Evolutionary conservation across 2,329 filamentous ascomycete species (phyloP), one percentile per base, ranked within the genome.

Genomic region (Metarhizium humberi): DNA sequence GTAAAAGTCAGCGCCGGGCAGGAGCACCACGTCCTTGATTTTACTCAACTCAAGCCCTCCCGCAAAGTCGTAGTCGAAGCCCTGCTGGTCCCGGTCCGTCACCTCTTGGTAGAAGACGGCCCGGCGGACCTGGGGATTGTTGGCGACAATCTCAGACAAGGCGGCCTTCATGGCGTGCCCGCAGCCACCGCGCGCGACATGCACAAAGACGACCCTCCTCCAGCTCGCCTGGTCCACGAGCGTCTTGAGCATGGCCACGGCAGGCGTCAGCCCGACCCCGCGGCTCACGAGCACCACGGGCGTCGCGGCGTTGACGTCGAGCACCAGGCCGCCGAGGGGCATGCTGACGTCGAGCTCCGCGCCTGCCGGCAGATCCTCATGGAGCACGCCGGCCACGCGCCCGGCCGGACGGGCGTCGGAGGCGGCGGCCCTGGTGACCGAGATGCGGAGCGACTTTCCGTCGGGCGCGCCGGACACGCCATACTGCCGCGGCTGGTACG

Each of bases 401-500:
- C 85, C 85, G 0, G 81, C 77, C 60, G 81, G 73, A 30, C 74
- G 68, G 60, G 72, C 70, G 18, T 75, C 73, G 47, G 69, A 67
- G 1, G 74, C 69, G n/a, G 77, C 70, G 2, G 72, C 66, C 78
- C 75, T 3, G 11, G 88, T 88, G 53, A 89, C 78, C 53, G 78
- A 85, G 68, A 89, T 84, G 51, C 85, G 79, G 67, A 86, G 86
- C 67, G 82, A 78, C 45, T 78, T 74, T 10, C 75, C 69, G 4
- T 73, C 72, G 2, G 82, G 84, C 49, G 78, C 75, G 62, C 87
- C 84, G 62, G 79, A 85, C 56, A 89, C 76, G 40, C 83, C 86
- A 71, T 88, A 89, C 69, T 89, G 86, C 49, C 86, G 75, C 10
- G 81, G 76, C 66, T 89, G 86, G 60, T 74, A 70, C 63, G 81